Evolutionary conservation across 2,329 filamentous ascomycete species (phyloP), one percentile per base, ranked within the genome.

Genomic region (Cladosporium sp.): DNA sequence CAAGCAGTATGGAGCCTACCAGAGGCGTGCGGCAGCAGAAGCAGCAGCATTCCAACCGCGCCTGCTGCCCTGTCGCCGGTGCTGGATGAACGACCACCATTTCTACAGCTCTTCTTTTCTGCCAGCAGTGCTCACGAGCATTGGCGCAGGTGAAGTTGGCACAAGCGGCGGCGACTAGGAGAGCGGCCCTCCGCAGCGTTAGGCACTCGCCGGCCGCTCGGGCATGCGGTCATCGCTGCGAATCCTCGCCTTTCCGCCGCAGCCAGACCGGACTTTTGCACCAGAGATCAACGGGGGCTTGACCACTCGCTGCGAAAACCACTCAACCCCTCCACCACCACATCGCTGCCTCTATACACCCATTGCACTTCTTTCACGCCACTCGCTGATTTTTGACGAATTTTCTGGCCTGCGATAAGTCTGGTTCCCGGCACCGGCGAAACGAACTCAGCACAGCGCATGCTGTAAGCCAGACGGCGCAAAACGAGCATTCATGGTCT

Each of bases 401-500:
- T 35, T 14, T 38, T 28, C 22, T 28, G 22, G 22, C 22, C 22
- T 28, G 22, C 22, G 22, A 28, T 28, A 28, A 28, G 7, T 28
- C 22, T 28, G 22, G 22, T 28, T 28, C 22, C 22, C 22, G 22
- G 22, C 22, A 28, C 22, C 22, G 22, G 22, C 22, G 22, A 28
- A 22, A 19, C 40, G 13, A 37, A 22, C 33, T 35, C 32, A 13
- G 32, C 48, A 50, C n/a, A 37, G 42, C 59, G 56, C 56, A 63
- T 61, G 59, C 56, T 48, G 49, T 55, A 56, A 56, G 53, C 50
- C 51, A 49, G 45, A 46, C 53, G 53, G 38, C 49, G 49, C 49
- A 38, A 49, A 54, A 37, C 46, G 57, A 57, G 54, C 58, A 59
- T 71, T 68, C 66, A 77, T 76, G 74, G 73, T 76, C 66, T 66